A percentile compares a stretch with the other conserved stretches of the same genome.
These are phyloP conservation scores for Globisporangium mamillatum DNA, from an alignment of 352 stramenopile genomes.

Conservation along the genomic window DNA sequence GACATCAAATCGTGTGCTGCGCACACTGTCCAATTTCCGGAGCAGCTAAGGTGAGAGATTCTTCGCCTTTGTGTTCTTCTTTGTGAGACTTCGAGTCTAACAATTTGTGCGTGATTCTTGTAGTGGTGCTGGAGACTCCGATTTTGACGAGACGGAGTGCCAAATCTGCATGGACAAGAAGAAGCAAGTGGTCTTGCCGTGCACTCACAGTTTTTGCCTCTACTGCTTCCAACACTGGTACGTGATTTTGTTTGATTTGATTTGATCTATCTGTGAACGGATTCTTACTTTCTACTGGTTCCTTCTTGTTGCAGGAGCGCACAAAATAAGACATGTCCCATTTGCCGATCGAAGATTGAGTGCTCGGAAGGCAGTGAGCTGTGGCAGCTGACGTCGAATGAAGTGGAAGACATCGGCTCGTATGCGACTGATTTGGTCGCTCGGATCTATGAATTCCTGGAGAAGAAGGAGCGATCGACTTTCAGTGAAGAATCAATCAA, in stretches of 20 bases:
- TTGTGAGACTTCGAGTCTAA: background rate
- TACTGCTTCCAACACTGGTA: constrained; percentile 77
- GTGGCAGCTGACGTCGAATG: constrained; percentile 68
- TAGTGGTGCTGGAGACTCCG: constrained; percentile 23
- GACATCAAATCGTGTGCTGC: constrained; percentile 65
- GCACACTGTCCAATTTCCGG: constrained; percentile 56
- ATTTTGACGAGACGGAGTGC: constrained; percentile 79
- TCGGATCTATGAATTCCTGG: constrained; percentile 77
- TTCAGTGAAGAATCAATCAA: constrained; percentile 44
- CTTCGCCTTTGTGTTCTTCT: background rate
- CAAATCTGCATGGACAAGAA: constrained; percentile 87
- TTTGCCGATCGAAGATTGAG: constrained; percentile 67
- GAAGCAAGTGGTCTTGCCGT: constrained; percentile 74
- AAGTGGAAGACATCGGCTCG: constrained; percentile 65
- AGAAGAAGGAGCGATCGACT: constrained; percentile 53
- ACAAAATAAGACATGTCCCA: constrained; percentile 78
- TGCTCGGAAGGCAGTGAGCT: constrained; percentile 76
- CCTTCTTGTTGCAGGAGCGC: constrained; percentile 34
- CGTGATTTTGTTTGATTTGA: background rate
- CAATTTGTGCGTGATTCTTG: constrained; percentile 9
- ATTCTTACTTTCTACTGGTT: background rate
- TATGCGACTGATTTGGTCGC: constrained; percentile 78
- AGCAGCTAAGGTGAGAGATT: constrained; percentile 27
- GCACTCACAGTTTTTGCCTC: constrained; percentile 76
- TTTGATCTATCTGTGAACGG: background rate